A percentile compares a stretch with the other conserved stretches of the same genome.
These are phyloP conservation scores for Dimocarpus longan DNA, from an alignment of 345 rosid genomes.

Conservation along the genomic window DNA sequence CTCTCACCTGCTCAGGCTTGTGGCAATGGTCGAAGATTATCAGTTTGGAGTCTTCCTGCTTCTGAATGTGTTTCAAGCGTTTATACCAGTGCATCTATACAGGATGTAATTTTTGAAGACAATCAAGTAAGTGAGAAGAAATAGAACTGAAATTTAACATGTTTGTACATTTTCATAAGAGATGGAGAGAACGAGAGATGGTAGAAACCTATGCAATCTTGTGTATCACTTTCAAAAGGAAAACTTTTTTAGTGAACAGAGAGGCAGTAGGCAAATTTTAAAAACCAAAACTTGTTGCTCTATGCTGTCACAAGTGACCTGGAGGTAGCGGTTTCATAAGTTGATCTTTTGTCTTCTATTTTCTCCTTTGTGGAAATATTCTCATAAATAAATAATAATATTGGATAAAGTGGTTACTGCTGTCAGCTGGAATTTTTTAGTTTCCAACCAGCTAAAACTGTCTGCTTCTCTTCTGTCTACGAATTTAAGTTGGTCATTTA, in stretches of 20 bases:
- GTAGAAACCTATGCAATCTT: not conserved
- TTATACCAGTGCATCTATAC: slow-evolving; percentile 48
- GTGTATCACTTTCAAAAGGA: not conserved
- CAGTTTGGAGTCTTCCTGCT: slow-evolving; percentile 87
- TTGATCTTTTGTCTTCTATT: not conserved
- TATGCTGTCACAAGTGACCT: not conserved
- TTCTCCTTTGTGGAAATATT: not conserved
- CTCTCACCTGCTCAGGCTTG: slow-evolving; percentile 56
- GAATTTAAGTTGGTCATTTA: not conserved
- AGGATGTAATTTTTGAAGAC: slow-evolving; percentile 74
- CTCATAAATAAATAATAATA: not conserved
- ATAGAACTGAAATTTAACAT: not conserved
- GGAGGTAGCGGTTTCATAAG: not conserved
- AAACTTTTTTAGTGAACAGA: not conserved
- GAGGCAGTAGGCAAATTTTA: not conserved
- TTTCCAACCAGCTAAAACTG: not conserved
- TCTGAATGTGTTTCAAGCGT: slow-evolving; percentile 76
- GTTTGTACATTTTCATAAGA: not conserved
- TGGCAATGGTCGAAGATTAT: slow-evolving; percentile 66
- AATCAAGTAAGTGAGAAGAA: slow-evolving; percentile 63
- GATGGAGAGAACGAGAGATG: not conserved
- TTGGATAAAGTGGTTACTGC: not conserved
- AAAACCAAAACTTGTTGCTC: not conserved
- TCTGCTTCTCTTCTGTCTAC: not conserved
- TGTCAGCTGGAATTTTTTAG: not conserved